These are phyloP conservation scores for Silene coronaria DNA, from an alignment of 179 eudicot species.

Conservation along the genomic window DNA sequence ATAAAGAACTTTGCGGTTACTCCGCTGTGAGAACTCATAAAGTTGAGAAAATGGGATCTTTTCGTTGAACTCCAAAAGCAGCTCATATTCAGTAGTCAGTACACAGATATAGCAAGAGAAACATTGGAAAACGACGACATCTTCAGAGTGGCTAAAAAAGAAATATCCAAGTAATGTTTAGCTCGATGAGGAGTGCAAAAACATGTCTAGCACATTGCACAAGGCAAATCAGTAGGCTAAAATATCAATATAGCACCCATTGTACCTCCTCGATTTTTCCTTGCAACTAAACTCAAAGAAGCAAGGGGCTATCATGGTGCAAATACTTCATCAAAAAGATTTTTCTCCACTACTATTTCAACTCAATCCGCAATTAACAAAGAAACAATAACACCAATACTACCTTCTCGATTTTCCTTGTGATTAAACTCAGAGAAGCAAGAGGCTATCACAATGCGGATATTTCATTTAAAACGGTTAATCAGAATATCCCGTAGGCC, in stretches of 20 bases:
- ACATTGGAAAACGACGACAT: no score
- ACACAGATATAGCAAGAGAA: no score
- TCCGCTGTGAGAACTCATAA: background rate
- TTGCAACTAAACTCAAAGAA: constrained; percentile 21
- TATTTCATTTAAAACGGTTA: background rate
- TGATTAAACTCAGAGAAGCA: constrained; percentile 23
- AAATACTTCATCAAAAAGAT: background rate
- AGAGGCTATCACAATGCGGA: constrained; percentile 26
- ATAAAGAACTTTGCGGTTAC: no score
- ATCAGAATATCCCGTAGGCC: background rate
- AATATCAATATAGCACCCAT: constrained; percentile 30
- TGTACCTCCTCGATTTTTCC: constrained; percentile 32
- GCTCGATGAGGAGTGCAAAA: constrained; percentile 20
- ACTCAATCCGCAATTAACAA: background rate
- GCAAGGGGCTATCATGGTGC: constrained; percentile 38
- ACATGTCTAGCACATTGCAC: constrained; percentile 21
- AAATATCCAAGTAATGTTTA: constrained; percentile 6
- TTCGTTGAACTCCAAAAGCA: background rate
- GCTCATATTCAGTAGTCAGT: no score
- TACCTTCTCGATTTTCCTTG: constrained; percentile 33
- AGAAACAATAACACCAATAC: constrained; percentile 23
- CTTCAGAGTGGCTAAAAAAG: no score
- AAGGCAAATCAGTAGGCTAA: constrained; percentile 14
- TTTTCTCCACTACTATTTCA: background rate
- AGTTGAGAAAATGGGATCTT: background rate